These are phyloP conservation scores for Fusarium napiforme DNA, from an alignment of 2,329 filamentous ascomycete species.

Conservation along the genomic window DNA sequence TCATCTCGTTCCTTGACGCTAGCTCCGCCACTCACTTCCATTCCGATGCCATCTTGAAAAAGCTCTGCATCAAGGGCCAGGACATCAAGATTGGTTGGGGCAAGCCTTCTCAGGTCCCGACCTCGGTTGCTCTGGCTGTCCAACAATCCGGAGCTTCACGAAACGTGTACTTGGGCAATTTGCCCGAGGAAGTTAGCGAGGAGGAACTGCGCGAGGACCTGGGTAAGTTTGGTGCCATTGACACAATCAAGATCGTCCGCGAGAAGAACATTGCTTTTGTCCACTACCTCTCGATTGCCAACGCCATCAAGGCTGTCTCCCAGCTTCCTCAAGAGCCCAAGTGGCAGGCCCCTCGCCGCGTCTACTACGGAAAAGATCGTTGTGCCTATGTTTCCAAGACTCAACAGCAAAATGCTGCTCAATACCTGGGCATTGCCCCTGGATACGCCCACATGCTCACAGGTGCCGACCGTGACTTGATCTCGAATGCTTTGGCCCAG, in stretches of 20 bases:
- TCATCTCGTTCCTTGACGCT: slow-evolving; percentile 98
- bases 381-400: slow-evolving; percentile 99
- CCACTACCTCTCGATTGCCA: slow-evolving; percentile 96
- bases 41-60: slow-evolving; percentile 99
- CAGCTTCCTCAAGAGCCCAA: slow-evolving; percentile 96
- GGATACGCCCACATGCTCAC: slow-evolving; percentile 97
- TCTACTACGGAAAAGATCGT: slow-evolving; percentile 98
- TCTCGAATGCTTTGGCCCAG: slow-evolving; percentile 94
- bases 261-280: slow-evolving; percentile 99
- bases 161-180: slow-evolving; percentile 95
- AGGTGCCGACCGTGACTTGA: slow-evolving; percentile 93
- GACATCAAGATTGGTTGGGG: slow-evolving; percentile 99
- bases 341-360: slow-evolving; percentile 94
- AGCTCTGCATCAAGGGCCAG: slow-evolving; percentile 97
- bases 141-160: slow-evolving; percentile 97
- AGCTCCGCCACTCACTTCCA: slow-evolving; percentile 99
- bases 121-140: slow-evolving; percentile 94
- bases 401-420: slow-evolving; percentile 97
- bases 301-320: slow-evolving; percentile 97
- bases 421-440: slow-evolving; percentile 96
- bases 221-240: slow-evolving; percentile 94
- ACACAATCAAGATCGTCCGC: slow-evolving; percentile 96
- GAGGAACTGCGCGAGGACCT: slow-evolving; percentile 95
- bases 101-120: slow-evolving; percentile 97
- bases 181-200: slow-evolving; percentile 89